These are phyloP conservation scores for Cupressus sempervirens DNA, from an alignment of 75 land plant genomes.

Conservation along the genomic window DNA sequence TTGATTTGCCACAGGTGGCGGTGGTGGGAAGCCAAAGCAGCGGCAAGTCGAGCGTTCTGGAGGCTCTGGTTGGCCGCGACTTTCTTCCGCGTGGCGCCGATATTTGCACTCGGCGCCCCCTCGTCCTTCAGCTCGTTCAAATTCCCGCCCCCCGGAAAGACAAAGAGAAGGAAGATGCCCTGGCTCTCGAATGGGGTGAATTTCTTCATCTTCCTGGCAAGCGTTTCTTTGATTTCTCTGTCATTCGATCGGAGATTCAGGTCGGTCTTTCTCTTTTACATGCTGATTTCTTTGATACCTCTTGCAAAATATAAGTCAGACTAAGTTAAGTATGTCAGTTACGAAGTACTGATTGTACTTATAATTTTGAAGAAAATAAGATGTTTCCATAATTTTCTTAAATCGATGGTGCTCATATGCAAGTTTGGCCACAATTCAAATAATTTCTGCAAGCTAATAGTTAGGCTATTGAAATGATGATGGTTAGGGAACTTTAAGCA, in stretches of 20 bases:
- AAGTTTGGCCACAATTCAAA: too few species aligned
- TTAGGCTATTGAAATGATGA: not conserved
- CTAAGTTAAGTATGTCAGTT: not conserved
- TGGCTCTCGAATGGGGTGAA: slow-evolving; percentile 35
- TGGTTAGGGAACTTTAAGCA: too few species aligned
- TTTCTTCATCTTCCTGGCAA: slow-evolving; percentile 35
- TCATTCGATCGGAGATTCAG: slow-evolving; percentile 38
- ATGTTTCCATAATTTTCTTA: not conserved
- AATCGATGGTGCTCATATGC: too few species aligned
- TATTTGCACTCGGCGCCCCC: slow-evolving; percentile 41
- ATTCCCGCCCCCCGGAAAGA: slow-evolving; percentile 17
- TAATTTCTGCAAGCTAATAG: too few species aligned
- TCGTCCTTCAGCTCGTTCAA: slow-evolving; percentile 42
- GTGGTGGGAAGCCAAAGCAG: slow-evolving; percentile 49
- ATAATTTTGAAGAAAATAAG: not conserved
- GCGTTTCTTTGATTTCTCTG: slow-evolving; percentile 33
- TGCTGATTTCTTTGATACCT: not conserved
- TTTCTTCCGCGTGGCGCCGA: slow-evolving; percentile 39
- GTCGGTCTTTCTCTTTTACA: not conserved
- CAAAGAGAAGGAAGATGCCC: slow-evolving; percentile 14
- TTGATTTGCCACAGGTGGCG: slow-evolving; percentile 36
- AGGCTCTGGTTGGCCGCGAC: slow-evolving; percentile 46
- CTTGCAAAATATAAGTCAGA: too few species aligned
- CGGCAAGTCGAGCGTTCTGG: slow-evolving; percentile 43
- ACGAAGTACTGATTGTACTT: not conserved